Percentiles rank a stretch among this genome's conserved stretches.
These are phyloP conservation scores for Triticum timopheevii DNA, from an alignment of 176 grass and related monocot species.

Conservation along the genomic window DNA sequence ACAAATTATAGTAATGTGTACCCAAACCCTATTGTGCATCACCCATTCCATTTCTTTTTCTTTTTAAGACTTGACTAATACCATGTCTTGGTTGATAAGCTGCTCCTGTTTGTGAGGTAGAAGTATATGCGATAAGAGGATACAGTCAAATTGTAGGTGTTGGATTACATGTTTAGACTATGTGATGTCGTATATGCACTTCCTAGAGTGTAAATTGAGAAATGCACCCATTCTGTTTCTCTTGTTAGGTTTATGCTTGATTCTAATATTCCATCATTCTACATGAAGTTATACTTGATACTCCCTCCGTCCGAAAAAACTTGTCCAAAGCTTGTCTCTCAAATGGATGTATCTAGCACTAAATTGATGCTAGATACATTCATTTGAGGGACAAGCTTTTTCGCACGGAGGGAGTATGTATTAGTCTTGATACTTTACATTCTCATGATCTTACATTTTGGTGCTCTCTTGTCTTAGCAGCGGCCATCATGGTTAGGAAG, in stretches of 20 bases:
- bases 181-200: neutral
- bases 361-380: too few relatives aligned
- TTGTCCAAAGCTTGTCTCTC: too few relatives aligned
- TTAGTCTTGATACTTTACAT: neutral
- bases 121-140: neutral
- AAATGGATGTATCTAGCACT: too few relatives aligned
- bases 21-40: neutral
- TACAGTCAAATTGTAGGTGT: neutral
- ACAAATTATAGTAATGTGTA: neutral
- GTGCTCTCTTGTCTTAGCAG: slow-evolving; percentile 21
- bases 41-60: neutral
- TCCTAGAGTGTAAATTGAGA: neutral
- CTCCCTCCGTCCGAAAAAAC: too few relatives aligned
- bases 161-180: neutral
- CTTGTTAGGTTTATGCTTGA: neutral
- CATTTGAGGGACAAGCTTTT: too few relatives aligned
- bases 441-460: slow-evolving; percentile 7
- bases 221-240: neutral
- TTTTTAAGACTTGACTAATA: neutral
- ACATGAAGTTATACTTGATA: neutral
- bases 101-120: neutral
- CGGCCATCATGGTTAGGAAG: slow-evolving; percentile 78
- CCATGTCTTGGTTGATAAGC: neutral
- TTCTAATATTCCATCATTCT: neutral
- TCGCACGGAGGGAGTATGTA: neutral